These are phyloP conservation scores for Solanum virginianum DNA, from an alignment of 257 asterid species.

Conservation along the genomic window DNA sequence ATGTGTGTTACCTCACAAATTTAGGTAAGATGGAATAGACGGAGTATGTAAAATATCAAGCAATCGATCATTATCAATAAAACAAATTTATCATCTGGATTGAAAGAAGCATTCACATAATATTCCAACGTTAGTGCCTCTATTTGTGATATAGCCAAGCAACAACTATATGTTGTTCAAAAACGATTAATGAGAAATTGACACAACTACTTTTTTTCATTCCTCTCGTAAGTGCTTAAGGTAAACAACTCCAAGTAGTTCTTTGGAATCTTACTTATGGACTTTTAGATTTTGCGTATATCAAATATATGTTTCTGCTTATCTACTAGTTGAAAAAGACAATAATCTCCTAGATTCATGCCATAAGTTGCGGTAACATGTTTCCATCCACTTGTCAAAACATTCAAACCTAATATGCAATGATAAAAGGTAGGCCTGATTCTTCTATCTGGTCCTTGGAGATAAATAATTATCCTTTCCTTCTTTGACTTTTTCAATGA, in stretches of 20 bases:
- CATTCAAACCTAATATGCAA: background rate
- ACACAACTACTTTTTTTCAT: background rate
- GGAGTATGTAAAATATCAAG: no score
- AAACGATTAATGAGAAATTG: background rate
- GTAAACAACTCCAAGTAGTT: background rate
- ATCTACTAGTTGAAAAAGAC: background rate
- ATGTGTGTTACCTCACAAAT: no score
- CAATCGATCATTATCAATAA: no score
- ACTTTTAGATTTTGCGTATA: background rate
- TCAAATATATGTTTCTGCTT: background rate
- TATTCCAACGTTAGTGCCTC: background rate
- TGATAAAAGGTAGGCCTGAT: background rate
- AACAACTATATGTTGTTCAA: background rate
- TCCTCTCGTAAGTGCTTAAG: background rate
- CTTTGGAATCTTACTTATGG: background rate
- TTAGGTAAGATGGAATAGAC: no score
- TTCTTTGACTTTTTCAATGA: background rate
- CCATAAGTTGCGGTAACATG: background rate
- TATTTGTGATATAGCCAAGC: background rate
- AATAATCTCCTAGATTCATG: conserved; percentile 6
- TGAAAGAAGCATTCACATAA: background rate
- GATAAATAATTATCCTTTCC: background rate
- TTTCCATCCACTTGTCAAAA: conserved; percentile 4
- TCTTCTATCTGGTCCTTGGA: conserved; percentile 2
- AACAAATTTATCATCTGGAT: no score